phyloP scores from a whole-genome alignment of 177 flowering plant species.

The Telopea speciosissima region DNA sequence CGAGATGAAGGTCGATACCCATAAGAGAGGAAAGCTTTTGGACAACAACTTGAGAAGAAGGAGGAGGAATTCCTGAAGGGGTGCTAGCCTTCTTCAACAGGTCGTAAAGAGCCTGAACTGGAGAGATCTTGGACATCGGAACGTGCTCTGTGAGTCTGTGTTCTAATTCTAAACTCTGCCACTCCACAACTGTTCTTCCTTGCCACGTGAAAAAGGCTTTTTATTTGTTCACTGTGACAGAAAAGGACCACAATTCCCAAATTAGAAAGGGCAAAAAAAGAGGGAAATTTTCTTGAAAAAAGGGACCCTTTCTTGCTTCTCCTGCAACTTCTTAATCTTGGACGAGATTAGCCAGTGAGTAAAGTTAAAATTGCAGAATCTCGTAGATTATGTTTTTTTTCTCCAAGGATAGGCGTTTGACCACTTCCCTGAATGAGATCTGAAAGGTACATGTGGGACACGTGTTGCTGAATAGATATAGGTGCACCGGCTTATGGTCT shows the following conservation, averaged over 20 bases:
- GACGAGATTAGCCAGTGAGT: no score
- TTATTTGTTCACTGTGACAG: neutral
- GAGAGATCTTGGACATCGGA: slow-evolving; percentile 24
- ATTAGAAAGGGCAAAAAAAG: neutral
- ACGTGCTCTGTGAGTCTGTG: neutral
- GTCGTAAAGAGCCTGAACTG: slow-evolving; percentile 61
- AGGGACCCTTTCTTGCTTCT: no score
- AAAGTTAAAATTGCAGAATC: no score
- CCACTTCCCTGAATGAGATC: no score
- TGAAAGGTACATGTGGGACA: no score
- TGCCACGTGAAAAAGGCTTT: neutral
- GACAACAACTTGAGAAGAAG: slow-evolving; percentile 42
- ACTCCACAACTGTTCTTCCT: neutral
- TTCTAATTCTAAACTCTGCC: neutral
- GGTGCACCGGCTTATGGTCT: no score
- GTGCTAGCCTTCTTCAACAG: slow-evolving; percentile 56
- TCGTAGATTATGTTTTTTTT: no score
- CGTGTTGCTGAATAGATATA: no score
- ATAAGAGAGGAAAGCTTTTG: slow-evolving; percentile 51
- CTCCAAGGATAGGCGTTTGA: no score
- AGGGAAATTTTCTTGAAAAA: no score
- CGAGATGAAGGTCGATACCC: slow-evolving; percentile 39
- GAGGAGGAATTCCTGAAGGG: slow-evolving; percentile 33
- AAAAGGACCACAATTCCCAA: neutral
- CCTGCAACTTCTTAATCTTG: no score